Conservation (phyloP, 2,329 filamentous ascomycete genomes). For the Pseudocercospora vitis region DNA sequence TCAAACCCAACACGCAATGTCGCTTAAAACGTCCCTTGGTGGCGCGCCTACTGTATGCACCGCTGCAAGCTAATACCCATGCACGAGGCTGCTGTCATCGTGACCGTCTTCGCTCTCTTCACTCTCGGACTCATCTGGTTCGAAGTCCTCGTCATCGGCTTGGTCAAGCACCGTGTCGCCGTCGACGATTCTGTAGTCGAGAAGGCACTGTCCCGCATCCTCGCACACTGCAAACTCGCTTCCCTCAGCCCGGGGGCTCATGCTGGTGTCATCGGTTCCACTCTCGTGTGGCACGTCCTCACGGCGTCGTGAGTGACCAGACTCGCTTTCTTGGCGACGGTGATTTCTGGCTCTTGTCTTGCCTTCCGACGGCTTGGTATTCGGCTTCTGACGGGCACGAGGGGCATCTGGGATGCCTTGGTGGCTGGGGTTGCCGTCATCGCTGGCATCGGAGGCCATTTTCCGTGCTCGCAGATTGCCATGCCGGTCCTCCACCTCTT, state of each 20-base stretch:
- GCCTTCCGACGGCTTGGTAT: too few species aligned
- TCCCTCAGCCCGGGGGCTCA: background rate
- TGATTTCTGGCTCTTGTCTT: background rate
- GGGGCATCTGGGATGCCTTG: background rate
- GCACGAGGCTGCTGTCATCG: background rate
- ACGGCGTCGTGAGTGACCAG: background rate
- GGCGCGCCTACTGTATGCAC: too few species aligned
- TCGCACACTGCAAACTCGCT: background rate
- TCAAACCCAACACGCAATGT: too few species aligned
- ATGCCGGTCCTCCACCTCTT: constrained; percentile 22
- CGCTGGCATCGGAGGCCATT: constrained; percentile 16
- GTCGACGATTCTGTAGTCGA: background rate
- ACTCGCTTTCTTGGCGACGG: too few species aligned
- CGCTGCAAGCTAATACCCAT: too few species aligned
- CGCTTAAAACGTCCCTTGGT: too few species aligned
- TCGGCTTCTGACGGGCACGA: background rate
- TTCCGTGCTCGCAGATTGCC: constrained; percentile 27
- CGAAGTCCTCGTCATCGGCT: background rate
- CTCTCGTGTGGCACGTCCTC: background rate
- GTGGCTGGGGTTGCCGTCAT: constrained; percentile 13
- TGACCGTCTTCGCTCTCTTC: background rate
- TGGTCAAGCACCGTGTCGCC: background rate
- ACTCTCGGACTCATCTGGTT: background rate
- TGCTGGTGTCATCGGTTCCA: background rate
- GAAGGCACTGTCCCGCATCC: background rate